Evolutionary conservation across 495 filamentous ascomycete genomes (phyloP).

Genomic region (Penicillium argentinense): DNA sequence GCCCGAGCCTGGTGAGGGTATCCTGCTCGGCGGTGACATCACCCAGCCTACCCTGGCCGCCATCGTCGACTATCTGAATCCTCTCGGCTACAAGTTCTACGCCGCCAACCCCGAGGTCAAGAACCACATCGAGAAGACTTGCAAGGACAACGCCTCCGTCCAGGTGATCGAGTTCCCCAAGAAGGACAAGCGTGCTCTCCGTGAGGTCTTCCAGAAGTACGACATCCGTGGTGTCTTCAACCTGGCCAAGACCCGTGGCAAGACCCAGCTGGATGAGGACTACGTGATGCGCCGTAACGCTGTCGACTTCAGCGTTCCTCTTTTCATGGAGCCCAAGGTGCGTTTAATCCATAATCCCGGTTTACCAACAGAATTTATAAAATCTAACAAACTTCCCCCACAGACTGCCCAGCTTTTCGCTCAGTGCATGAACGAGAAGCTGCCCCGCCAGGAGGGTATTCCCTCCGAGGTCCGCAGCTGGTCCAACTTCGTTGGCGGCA

Average conservation of each 20-base stretch:
- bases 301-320: slow-evolving; percentile 94
- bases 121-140: slow-evolving; percentile 69
- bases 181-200: slow-evolving; percentile 89
- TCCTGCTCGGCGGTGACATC: slow-evolving; percentile 88
- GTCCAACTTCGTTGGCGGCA: slow-evolving; percentile 91
- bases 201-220: slow-evolving; percentile 96
- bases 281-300: slow-evolving; percentile 99
- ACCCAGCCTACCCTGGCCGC: slow-evolving; percentile 61
- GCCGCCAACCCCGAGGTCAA: slow-evolving; percentile 81
- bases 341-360: too few species aligned
- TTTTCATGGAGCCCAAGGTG: slow-evolving; percentile 99
- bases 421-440: slow-evolving; percentile 92
- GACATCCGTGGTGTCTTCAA: slow-evolving; percentile 97
- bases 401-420: slow-evolving; percentile 96
- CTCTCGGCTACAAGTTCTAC: slow-evolving; percentile 91
- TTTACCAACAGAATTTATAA: too few species aligned
- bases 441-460: slow-evolving; percentile 78
- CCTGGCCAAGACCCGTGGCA: slow-evolving; percentile 77
- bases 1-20: slow-evolving; percentile 87
- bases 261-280: slow-evolving; percentile 86
- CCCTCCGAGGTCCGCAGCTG: slow-evolving; percentile 88
- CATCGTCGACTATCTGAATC: slow-evolving; percentile 80
- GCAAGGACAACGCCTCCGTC: slow-evolving; percentile 65
- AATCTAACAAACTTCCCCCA: too few species aligned
- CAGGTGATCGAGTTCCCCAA: slow-evolving; percentile 97